These are phyloP conservation scores for Sporothrix humicola DNA, from an alignment of 2,329 filamentous ascomycete species.

Conservation along the genomic window DNA sequence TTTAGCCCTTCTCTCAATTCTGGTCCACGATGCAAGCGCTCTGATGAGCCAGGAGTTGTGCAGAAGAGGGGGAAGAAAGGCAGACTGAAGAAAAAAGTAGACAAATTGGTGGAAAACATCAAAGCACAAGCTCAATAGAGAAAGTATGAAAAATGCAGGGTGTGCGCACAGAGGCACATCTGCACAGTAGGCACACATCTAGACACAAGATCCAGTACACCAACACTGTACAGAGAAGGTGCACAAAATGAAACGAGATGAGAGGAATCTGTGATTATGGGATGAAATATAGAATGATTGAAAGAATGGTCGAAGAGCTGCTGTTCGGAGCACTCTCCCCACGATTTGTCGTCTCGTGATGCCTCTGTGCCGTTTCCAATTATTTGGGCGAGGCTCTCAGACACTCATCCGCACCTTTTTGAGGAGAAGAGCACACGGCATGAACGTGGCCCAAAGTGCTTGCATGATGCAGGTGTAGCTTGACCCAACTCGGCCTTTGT, in stretches of 20 bases:
- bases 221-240: background rate
- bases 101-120: background rate
- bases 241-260: background rate
- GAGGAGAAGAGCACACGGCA: background rate
- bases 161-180: conserved; percentile 6
- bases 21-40: conserved; percentile 5
- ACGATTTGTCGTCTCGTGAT: no score
- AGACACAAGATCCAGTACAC: background rate
- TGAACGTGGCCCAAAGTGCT: background rate
- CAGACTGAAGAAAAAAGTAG: background rate
- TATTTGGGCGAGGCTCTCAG: background rate
- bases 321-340: no score
- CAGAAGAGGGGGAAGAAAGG: background rate
- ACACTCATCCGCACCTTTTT: background rate
- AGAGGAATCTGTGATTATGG: background rate
- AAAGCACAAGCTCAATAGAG: background rate
- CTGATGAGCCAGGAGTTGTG: conserved; percentile 8
- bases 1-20: background rate
- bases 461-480: conserved; percentile 21
- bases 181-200: no score
- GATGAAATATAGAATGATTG: no score
- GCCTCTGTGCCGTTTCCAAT: no score
- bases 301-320: no score
- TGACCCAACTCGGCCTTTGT: background rate
- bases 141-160: conserved; percentile 1